Percentiles rank a stretch among this genome's conserved stretches.
phyloP scores from a whole-genome alignment of 2,329 filamentous ascomycete genomes.

The Hypoxylon rubiginosum region DNA sequence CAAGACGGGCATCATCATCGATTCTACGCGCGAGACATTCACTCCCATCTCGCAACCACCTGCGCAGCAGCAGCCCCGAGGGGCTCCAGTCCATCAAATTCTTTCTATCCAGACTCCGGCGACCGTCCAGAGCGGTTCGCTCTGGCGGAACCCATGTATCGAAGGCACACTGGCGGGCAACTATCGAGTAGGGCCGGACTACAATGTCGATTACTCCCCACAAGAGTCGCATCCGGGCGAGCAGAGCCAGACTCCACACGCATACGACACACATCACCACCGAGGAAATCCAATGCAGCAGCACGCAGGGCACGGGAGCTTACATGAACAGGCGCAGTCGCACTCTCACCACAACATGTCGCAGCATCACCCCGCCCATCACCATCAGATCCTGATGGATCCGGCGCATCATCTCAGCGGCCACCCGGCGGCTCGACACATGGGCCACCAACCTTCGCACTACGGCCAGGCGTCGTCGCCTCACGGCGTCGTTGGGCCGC shows the following conservation, averaged over 20 bases:
- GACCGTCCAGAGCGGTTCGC: constrained; percentile 80
- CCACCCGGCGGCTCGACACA: constrained; percentile 62
- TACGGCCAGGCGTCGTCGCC: constrained; percentile 64
- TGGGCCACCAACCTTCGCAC: constrained; percentile 66
- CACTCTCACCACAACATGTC: constrained; percentile 58
- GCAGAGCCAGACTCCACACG: constrained; percentile 73
- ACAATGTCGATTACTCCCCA: constrained; percentile 81
- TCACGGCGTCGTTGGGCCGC: constrained; percentile 60
- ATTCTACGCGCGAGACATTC: constrained; percentile 49
- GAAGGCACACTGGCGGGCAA: constrained; percentile 80
- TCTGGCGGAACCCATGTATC: constrained; percentile 82
- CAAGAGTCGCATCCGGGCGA: constrained; percentile 75
- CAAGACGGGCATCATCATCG: constrained; percentile 51
- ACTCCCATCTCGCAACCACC: constrained; percentile 49
- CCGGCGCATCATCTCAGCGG: constrained; percentile 68
- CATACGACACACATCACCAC: constrained; percentile 68
- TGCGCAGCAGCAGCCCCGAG: constrained; percentile 64
- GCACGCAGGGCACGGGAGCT: constrained; percentile 60
- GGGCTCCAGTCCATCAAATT: constrained; percentile 68
- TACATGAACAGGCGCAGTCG: constrained; percentile 60
- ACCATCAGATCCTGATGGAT: constrained; percentile 70
- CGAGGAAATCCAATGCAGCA: constrained; percentile 66
- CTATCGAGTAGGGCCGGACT: constrained; percentile 77
- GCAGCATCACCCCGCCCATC: constrained; percentile 63
- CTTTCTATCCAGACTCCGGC: constrained; percentile 73